Percentiles rank a stretch among this genome's conserved stretches.
phyloP scores from a whole-genome alignment of 176 grass and related monocot genomes.

The Guadua angustifolia region DNA sequence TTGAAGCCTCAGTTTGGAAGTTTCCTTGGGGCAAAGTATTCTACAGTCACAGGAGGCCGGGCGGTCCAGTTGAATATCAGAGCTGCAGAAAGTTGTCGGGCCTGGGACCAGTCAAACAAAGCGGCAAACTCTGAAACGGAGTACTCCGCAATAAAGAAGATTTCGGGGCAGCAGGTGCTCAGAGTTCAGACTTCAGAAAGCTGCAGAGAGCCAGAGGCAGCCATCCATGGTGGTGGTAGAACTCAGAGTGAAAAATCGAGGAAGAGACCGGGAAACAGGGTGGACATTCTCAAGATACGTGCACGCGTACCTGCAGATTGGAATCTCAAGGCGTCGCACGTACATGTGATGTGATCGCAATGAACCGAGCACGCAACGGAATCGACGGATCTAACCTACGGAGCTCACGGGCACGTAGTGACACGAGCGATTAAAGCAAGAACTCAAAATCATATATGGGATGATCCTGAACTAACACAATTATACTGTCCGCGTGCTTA shows the following conservation, averaged over 20 bases:
- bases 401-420: too few relatives aligned
- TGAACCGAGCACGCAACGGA: too few relatives aligned
- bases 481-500: too few relatives aligned
- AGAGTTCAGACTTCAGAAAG: slow-evolving; percentile 1
- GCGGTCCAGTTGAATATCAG: not conserved
- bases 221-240: not conserved
- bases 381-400: too few relatives aligned
- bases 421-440: too few relatives aligned
- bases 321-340: too few relatives aligned
- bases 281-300: not conserved
- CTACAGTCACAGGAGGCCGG: not conserved
- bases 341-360: too few relatives aligned
- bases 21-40: not conserved
- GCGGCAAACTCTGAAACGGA: not conserved
- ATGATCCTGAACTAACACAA: not conserved
- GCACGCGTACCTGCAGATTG: not conserved
- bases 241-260: not conserved
- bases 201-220: not conserved
- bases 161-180: not conserved
- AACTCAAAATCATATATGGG: too few relatives aligned
- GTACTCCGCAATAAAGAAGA: not conserved
- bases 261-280: not conserved
- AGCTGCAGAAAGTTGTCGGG: slow-evolving; percentile 17
- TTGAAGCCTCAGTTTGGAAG: not conserved
- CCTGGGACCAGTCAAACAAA: not conserved